phyloP scores from a whole-genome alignment of 2,329 filamentous ascomycete genomes.

The Zarea fungicola region DNA sequence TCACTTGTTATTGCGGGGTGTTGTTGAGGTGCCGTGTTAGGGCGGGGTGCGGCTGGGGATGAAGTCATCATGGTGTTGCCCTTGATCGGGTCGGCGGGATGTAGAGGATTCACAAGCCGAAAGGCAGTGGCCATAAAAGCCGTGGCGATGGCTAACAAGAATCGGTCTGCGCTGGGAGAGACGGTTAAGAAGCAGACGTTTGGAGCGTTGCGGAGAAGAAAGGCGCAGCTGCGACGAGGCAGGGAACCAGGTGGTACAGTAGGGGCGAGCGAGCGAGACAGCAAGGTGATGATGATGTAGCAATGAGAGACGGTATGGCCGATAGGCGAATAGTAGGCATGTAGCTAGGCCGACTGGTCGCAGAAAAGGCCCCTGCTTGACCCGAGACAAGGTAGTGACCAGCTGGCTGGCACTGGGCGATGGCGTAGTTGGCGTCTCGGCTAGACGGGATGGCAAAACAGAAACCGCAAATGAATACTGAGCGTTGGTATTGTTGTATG shows the following conservation, averaged over 20 bases:
- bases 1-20: conserved; percentile 29
- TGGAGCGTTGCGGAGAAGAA: too few relatives aligned
- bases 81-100: conserved; percentile 18
- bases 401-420: not conserved
- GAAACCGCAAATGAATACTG: not conserved
- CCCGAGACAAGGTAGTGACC: conserved; percentile 6
- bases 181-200: not conserved
- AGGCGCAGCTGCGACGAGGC: conserved; percentile 5
- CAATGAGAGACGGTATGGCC: not conserved
- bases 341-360: not conserved
- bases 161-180: not conserved
- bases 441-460: not conserved
- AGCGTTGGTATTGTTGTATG: conserved; percentile 13
- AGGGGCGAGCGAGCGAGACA: conserved; percentile 1
- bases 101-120: conserved; percentile 42
- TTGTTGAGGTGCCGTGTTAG: conserved; percentile 30
- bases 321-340: not conserved
- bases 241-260: conserved; percentile 1
- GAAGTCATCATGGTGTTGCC: conserved; percentile 32
- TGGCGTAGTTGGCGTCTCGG: conserved; percentile 5
- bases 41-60: conserved; percentile 30
- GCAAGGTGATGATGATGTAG: conserved; percentile 7
- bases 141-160: not conserved
- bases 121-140: conserved; percentile 43
- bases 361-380: conserved; percentile 1